Conservation (phyloP, 768 basidiomycete genomes). For the Thelephora aurantiotincta region DNA sequence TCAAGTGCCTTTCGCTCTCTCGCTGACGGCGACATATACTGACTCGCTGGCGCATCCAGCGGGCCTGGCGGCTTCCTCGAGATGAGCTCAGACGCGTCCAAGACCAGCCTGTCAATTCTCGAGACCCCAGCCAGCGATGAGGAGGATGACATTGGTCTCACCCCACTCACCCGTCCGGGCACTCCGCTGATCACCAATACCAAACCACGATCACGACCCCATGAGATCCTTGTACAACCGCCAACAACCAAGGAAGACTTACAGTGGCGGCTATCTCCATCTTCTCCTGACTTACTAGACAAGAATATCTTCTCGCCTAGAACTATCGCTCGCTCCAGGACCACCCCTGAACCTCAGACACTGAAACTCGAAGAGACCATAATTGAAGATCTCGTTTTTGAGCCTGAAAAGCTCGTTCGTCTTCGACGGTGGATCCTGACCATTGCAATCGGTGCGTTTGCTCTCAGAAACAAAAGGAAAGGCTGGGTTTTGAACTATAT, state of each 20-base stretch:
- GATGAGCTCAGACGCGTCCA: not conserved
- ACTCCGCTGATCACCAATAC: conserved; percentile 3
- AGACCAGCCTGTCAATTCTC: not conserved
- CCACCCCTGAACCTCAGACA: conserved; percentile 25
- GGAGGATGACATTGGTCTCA: conserved; percentile 16
- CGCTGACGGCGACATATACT: no score
- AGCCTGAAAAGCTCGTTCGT: conserved; percentile 28
- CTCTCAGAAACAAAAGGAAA: not conserved
- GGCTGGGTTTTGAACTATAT: not conserved
- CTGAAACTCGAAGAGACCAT: conserved; percentile 13
- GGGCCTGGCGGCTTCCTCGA: no score
- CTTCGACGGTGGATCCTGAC: conserved; percentile 57
- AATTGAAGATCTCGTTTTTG: conserved; percentile 28
- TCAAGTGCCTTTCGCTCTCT: no score
- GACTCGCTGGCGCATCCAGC: no score
- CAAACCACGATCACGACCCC: conserved; percentile 1
- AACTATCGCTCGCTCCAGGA: conserved; percentile 28
- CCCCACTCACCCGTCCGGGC: conserved; percentile 8
- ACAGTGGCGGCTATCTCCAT: conserved; percentile 15
- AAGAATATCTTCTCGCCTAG: conserved; percentile 9
- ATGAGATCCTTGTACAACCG: not conserved
- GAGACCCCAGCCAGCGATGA: conserved; percentile 5
- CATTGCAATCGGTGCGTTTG: conserved; percentile 44
- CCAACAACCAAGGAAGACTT: not conserved
- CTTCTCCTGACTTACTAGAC: conserved; percentile 17